phyloP scores from a whole-genome alignment of 306 rosid species.

The Glycine latifolia region DNA sequence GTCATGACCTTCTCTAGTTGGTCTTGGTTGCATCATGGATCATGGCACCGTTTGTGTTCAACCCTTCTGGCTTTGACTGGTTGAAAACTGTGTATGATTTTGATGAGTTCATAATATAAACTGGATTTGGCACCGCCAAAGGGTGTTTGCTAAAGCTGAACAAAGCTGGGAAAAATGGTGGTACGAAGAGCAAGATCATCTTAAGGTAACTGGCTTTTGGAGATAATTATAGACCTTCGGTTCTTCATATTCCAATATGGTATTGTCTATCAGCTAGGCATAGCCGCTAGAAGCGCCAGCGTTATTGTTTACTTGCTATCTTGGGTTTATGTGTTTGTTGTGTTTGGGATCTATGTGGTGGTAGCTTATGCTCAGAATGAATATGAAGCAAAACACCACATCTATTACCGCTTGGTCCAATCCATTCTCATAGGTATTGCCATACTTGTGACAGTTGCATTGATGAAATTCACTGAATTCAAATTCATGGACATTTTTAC shows the following conservation, averaged over 20 bases:
- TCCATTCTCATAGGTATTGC: slow-evolving; percentile 61
- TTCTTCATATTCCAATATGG: slow-evolving; percentile 89
- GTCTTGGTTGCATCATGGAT: slow-evolving; percentile 85
- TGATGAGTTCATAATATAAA: slow-evolving; percentile 78
- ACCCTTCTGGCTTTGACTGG: slow-evolving; percentile 95
- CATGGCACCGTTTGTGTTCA: slow-evolving; percentile 84
- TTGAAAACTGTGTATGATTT: slow-evolving; percentile 83
- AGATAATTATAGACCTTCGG: slow-evolving; percentile 78
- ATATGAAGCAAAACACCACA: slow-evolving; percentile 73
- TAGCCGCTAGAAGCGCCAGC: slow-evolving; percentile 73
- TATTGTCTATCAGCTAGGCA: slow-evolving; percentile 73
- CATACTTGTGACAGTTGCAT: slow-evolving; percentile 61
- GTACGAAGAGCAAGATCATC: slow-evolving; percentile 92
- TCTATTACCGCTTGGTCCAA: slow-evolving; percentile 83
- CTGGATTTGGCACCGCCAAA: slow-evolving; percentile 83
- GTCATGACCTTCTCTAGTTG: slow-evolving; percentile 82
- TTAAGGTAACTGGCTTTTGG: slow-evolving; percentile 73
- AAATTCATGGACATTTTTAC: slow-evolving; percentile 69
- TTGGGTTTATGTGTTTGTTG: slow-evolving; percentile 74
- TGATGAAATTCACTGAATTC: slow-evolving; percentile 73
- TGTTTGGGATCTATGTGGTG: slow-evolving; percentile 62
- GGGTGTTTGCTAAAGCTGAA: slow-evolving; percentile 89
- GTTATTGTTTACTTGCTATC: slow-evolving; percentile 78
- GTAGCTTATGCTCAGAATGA: slow-evolving; percentile 67
- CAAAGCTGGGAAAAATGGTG: slow-evolving; percentile 98